These are phyloP conservation scores for Eucalyptus pauciflora DNA, from an alignment of 345 rosid species.

Conservation along the genomic window DNA sequence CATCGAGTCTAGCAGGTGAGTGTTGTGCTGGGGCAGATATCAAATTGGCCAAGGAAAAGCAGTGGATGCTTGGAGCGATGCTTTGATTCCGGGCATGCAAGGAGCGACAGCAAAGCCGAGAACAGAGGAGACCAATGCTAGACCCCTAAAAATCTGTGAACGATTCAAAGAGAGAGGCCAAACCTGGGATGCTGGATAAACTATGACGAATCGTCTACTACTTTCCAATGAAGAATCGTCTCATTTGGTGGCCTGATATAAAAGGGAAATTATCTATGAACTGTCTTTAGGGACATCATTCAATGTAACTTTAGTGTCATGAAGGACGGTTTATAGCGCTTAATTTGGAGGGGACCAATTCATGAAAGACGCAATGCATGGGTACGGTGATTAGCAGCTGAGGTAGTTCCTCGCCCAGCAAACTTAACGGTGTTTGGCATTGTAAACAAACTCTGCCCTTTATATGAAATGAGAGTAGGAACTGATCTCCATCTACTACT, in stretches of 20 bases:
- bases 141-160: not conserved
- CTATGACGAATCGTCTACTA: not conserved
- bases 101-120: not conserved
- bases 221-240: not conserved
- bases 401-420: not conserved
- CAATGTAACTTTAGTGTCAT: not conserved
- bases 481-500: not conserved
- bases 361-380: not conserved
- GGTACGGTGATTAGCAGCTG: not conserved
- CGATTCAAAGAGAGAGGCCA: not conserved
- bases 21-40: not conserved
- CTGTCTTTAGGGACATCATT: not conserved
- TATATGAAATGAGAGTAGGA: not conserved
- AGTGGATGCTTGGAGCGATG: not conserved
- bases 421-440: not conserved
- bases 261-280: not conserved
- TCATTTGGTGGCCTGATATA: not conserved
- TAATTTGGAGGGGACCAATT: not conserved
- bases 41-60: not conserved
- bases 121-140: not conserved
- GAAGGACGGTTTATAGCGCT: not conserved
- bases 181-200: not conserved
- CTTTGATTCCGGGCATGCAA: not conserved
- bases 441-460: not conserved
- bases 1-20: not conserved